phyloP scores from a whole-genome alignment of 2,329 filamentous ascomycete species.

The Fusarium sp. region DNA sequence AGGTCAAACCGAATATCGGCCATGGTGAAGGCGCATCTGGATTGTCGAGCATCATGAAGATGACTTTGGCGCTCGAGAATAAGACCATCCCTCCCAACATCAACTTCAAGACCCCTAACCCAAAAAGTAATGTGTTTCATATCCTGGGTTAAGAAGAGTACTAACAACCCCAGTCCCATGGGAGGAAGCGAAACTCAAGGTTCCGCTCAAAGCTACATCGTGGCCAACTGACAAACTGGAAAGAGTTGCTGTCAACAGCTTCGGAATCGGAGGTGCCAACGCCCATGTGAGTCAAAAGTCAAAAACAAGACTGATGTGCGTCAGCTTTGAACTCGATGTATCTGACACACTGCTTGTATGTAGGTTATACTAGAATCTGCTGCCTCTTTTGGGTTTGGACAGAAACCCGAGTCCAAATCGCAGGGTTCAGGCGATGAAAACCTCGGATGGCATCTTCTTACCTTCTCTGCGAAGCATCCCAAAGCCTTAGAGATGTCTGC shows the following conservation, averaged over 20 bases:
- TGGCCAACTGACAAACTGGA: slow-evolving; percentile 13
- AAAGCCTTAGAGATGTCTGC: slow-evolving; percentile 10
- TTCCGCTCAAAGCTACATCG: slow-evolving; percentile 10
- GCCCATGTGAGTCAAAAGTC: slow-evolving; percentile 12
- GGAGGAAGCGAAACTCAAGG: slow-evolving; percentile 14
- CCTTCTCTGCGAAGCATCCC: slow-evolving; percentile 12
- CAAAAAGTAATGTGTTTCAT: slow-evolving; percentile 11
- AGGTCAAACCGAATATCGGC: slow-evolving; percentile 13
- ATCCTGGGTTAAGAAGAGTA: slow-evolving; percentile 1
- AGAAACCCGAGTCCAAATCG: slow-evolving; percentile 7
- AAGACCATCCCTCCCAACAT: slow-evolving; percentile 16
- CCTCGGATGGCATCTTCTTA: slow-evolving; percentile 8
- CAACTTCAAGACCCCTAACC: slow-evolving; percentile 15
- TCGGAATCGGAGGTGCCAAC: slow-evolving; percentile 15
- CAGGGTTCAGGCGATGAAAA: background rate
- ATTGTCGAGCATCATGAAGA: slow-evolving; percentile 15
- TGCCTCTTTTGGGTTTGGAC: slow-evolving; percentile 11
- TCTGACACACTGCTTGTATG: slow-evolving; percentile 7
- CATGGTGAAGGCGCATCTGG: slow-evolving; percentile 18
- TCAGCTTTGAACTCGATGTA: background rate
- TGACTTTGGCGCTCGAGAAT: slow-evolving; percentile 18
- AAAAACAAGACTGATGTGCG: slow-evolving; percentile 4
- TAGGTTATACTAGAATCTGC: slow-evolving; percentile 18
- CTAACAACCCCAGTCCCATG: slow-evolving; percentile 14
- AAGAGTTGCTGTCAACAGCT: slow-evolving; percentile 18